A percentile compares a stretch with the other conserved stretches of the same genome.
Evolutionary conservation across 345 rosid species (phyloP).

Genomic region (Clausena lansium): DNA sequence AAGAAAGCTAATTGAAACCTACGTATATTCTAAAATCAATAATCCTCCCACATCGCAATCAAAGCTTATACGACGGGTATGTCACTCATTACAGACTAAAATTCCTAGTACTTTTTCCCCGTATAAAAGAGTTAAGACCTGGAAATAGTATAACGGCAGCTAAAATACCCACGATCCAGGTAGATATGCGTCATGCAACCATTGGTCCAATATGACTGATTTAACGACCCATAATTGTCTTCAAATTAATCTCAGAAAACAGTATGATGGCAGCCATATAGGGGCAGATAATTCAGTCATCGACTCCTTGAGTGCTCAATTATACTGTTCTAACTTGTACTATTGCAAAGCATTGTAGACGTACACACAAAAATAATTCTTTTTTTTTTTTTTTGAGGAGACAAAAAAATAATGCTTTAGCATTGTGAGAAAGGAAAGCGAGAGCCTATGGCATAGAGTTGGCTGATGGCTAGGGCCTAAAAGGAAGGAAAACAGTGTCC

Average conservation of each 20-base stretch:
- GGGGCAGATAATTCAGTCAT: too few relatives aligned
- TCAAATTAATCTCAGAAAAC: neutral
- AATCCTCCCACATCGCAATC: neutral
- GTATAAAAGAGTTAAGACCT: neutral
- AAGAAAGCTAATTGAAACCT: too few relatives aligned
- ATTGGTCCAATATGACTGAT: neutral
- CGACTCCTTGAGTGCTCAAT: too few relatives aligned
- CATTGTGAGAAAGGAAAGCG: neutral
- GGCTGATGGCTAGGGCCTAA: too few relatives aligned
- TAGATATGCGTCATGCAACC: neutral
- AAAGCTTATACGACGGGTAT: neutral
- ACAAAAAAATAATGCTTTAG: neutral
- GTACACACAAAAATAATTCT: too few relatives aligned
- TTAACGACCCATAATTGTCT: neutral
- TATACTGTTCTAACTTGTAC: too few relatives aligned
- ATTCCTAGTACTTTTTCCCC: neutral
- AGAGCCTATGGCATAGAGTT: neutral
- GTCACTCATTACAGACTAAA: neutral
- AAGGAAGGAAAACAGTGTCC: neutral
- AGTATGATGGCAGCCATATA: neutral
- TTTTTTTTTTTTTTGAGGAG: too few relatives aligned
- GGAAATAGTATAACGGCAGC: too few relatives aligned
- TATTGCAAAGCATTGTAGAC: too few relatives aligned
- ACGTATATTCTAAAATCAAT: too few relatives aligned
- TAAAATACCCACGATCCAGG: neutral